A percentile compares a stretch with the other conserved stretches of the same genome.
Evolutionary conservation across 2,329 filamentous ascomycete genomes (phyloP).

Genomic region (Stemphylium lycopersici): DNA sequence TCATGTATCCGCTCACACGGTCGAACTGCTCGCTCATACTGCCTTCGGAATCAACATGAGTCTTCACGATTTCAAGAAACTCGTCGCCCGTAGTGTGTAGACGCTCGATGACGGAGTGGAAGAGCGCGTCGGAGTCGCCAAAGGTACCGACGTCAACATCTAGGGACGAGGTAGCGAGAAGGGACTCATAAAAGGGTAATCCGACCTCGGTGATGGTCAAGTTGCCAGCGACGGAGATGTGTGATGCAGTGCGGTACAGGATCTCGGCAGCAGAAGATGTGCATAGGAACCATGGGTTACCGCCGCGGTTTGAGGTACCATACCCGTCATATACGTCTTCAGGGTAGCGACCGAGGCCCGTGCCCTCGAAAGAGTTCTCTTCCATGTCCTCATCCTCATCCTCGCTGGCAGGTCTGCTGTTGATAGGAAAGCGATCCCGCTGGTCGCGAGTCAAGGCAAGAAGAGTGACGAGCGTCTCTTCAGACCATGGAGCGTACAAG

Average conservation of each 20-base stretch:
- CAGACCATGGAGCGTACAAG: constrained; percentile 45
- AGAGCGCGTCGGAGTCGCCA: constrained; percentile 32
- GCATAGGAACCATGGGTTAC: constrained; percentile 54
- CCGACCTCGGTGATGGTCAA: constrained; percentile 41
- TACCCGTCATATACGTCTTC: constrained; percentile 53
- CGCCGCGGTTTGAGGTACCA: constrained; percentile 33
- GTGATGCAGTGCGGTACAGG: constrained; percentile 46
- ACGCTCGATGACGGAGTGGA: constrained; percentile 38
- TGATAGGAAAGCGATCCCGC: constrained; percentile 48
- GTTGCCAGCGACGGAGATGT: constrained; percentile 32
- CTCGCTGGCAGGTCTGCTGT: constrained; percentile 28
- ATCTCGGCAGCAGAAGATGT: constrained; percentile 50
- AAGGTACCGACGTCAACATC: constrained; percentile 33
- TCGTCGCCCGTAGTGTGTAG: constrained; percentile 47
- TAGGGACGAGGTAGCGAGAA: constrained; percentile 38
- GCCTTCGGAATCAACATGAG: constrained; percentile 48
- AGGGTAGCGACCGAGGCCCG: constrained; percentile 52
- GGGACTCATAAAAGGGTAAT: constrained; percentile 47
- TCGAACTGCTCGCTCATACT: constrained; percentile 55
- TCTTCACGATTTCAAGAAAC: constrained; percentile 51
- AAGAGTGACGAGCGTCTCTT: constrained; percentile 48
- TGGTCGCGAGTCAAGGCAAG: constrained; percentile 46
- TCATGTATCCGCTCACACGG: constrained; percentile 47
- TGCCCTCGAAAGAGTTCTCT: constrained; percentile 32
- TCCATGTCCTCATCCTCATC: constrained; percentile 17